Evolutionary conservation across 352 stramenopile genomes (phyloP).

Genomic region (Elongisporangium anandrum): DNA sequence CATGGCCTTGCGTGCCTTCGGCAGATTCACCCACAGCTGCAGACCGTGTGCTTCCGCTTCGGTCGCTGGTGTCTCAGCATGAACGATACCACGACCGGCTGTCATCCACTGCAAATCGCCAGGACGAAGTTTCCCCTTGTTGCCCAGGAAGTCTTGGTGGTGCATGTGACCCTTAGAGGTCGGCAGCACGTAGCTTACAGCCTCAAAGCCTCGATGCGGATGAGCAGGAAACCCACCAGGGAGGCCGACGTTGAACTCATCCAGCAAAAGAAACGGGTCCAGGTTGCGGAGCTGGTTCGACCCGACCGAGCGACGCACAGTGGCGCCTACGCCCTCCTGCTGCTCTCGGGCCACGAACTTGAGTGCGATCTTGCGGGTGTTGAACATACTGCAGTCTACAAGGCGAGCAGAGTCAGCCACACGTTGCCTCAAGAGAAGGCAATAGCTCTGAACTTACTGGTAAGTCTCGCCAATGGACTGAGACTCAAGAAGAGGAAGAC

Average conservation of each 20-base stretch:
- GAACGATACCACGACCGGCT: slow-evolving; percentile 15
- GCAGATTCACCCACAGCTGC: slow-evolving; percentile 48
- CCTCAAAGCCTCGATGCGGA: slow-evolving; percentile 81
- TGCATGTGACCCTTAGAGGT: slow-evolving; percentile 44
- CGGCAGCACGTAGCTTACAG: slow-evolving; percentile 66
- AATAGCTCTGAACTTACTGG: slow-evolving; percentile 73
- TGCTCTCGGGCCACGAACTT: slow-evolving; percentile 3
- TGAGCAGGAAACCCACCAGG: slow-evolving; percentile 70
- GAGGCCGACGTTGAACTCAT: slow-evolving; percentile 7
- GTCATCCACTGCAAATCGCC: slow-evolving; percentile 21
- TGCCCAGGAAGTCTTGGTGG: slow-evolving; percentile 55
- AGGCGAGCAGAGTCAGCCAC: too few relatives aligned
- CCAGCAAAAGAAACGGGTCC: slow-evolving; percentile 18
- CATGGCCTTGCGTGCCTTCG: slow-evolving; percentile 25
- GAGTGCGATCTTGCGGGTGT: slow-evolving; percentile 6
- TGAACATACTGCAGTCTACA: slow-evolving; percentile 42
- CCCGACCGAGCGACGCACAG: slow-evolving; percentile 6
- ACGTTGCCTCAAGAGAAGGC: slow-evolving; percentile 19
- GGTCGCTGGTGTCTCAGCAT: slow-evolving; percentile 16
- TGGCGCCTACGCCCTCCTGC: slow-evolving; percentile 7
- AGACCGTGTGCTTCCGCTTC: slow-evolving; percentile 6
- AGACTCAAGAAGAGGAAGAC: too few relatives aligned
- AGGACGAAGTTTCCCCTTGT: slow-evolving; percentile 10
- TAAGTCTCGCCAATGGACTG: too few relatives aligned
- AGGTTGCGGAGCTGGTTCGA: slow-evolving; percentile 3